Evolutionary conservation across 805 yeast genomes (phyloP).

Genomic region (Sugiyamaella americana): DNA sequence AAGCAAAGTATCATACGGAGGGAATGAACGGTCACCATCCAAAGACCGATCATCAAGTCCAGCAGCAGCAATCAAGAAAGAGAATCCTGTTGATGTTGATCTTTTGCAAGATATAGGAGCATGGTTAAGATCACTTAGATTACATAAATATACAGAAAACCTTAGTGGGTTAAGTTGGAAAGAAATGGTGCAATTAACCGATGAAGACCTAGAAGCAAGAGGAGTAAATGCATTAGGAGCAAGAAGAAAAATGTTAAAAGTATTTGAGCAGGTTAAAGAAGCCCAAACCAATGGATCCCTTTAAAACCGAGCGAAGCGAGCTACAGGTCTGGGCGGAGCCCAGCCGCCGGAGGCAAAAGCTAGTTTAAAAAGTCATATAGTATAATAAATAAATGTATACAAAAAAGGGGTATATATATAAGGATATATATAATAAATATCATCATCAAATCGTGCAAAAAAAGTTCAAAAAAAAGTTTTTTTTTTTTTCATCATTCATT

Average conservation of each 20-base stretch:
- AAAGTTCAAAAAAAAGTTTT: too few relatives aligned
- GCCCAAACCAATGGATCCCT: constrained; percentile 34
- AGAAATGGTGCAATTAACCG: constrained; percentile 65
- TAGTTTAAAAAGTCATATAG: background rate
- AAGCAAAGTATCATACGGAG: constrained; percentile 11
- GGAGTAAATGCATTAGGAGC: constrained; percentile 97
- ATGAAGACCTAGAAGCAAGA: constrained; percentile 58
- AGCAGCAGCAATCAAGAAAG: constrained; percentile 40
- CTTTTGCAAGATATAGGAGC: constrained; percentile 72
- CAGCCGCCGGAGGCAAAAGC: too few relatives aligned
- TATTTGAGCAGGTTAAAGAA: constrained; percentile 75
- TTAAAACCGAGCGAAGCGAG: too few relatives aligned
- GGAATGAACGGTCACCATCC: constrained; percentile 2
- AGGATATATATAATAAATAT: too few relatives aligned
- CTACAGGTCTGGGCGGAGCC: too few relatives aligned
- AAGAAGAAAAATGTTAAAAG: constrained; percentile 84
- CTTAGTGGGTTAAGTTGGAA: constrained; percentile 72
- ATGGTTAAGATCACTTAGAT: constrained; percentile 83
- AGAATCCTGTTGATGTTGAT: constrained; percentile 26
- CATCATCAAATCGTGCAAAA: too few relatives aligned
- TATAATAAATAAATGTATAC: background rate
- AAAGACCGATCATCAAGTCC: constrained; percentile 26
- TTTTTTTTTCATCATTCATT: too few relatives aligned
- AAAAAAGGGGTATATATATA: too few relatives aligned
- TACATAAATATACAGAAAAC: constrained; percentile 90